Percentiles rank a stretch among this genome's conserved stretches.
These are phyloP conservation scores for Grosmannia serpens DNA, from an alignment of 2,329 filamentous ascomycete genomes.

Conservation along the genomic window DNA sequence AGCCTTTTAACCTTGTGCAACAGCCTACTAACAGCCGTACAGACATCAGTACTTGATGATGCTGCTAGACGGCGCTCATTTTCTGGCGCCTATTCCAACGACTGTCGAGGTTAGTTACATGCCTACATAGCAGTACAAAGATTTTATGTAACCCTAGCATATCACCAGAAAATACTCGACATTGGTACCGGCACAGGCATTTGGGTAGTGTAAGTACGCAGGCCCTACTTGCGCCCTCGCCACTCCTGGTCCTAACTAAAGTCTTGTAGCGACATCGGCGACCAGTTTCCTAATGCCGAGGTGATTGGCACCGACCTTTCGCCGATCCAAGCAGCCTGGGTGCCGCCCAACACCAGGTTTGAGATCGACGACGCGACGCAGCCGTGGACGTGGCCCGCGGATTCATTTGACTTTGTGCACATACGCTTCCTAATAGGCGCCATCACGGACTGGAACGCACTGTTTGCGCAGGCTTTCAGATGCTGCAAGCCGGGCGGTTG, in stretches of 20 bases:
- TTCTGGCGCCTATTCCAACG: background rate
- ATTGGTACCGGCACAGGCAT: conserved; percentile 34
- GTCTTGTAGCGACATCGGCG: conserved; percentile 24
- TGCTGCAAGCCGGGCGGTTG: conserved; percentile 36
- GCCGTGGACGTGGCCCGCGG: conserved; percentile 25
- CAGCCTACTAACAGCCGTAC: background rate
- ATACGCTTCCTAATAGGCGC: conserved; percentile 10
- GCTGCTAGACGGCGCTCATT: background rate
- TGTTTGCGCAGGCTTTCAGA: conserved; percentile 15
- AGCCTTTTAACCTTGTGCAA: too few relatives aligned
- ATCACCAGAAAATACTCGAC: conserved; percentile 27
- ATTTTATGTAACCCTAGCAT: too few relatives aligned
- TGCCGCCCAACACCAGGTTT: conserved; percentile 24
- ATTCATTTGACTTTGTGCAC: background rate
- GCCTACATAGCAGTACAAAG: background rate
- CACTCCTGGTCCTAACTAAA: background rate
- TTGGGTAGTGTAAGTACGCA: conserved; percentile 12
- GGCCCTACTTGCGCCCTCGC: background rate
- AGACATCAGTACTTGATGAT: background rate
- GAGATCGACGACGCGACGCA: conserved; percentile 28
- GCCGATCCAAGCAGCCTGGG: conserved; percentile 31
- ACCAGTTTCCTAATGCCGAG: conserved; percentile 29
- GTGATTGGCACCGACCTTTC: conserved; percentile 33
- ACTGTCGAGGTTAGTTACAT: background rate
- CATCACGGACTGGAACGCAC: conserved; percentile 14